These are phyloP conservation scores for Singerocomus rubriflavus DNA, from an alignment of 1,284 basidiomycete species.

Conservation along the genomic window DNA sequence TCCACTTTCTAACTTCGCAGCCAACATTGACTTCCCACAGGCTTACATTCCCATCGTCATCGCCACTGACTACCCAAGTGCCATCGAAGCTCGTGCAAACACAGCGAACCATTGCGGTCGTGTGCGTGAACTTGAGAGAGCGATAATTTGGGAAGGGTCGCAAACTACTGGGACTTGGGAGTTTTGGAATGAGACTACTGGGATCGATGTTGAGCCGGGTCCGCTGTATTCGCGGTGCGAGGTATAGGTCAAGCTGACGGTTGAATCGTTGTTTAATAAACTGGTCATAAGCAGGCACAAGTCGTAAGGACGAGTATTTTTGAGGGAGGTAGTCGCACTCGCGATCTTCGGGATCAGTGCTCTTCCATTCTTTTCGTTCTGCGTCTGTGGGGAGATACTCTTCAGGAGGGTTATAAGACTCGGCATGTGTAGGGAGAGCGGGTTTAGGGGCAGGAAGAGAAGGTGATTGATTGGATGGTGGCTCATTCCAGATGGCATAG, in stretches of 20 bases:
- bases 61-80: conserved; percentile 89
- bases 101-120: conserved; percentile 70
- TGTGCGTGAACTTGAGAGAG: conserved; percentile 72
- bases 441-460: conserved; percentile 94
- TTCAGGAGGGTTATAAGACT: conserved; percentile 98
- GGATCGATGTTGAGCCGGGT: conserved; percentile 91
- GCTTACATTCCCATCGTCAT: conserved; percentile 84
- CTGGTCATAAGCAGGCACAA: conserved; percentile 88
- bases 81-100: conserved; percentile 86
- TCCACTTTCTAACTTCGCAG: conserved; percentile 87
- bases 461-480: conserved; percentile 61
- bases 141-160: conserved; percentile 92
- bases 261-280: conserved; percentile 95
- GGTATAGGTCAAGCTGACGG: conserved; percentile 94
- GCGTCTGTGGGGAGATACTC: conserved; percentile 93
- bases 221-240: conserved; percentile 90
- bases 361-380: conserved; percentile 85
- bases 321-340: conserved; percentile 88
- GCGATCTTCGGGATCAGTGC: conserved; percentile 85
- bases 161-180: conserved; percentile 92
- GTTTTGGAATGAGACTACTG: conserved; percentile 87
- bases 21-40: conserved; percentile 96
- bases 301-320: conserved; percentile 83
- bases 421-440: conserved; percentile 84
- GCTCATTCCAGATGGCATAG: conserved; percentile 89